Percentiles rank a stretch among this genome's conserved stretches.
Evolutionary conservation across 202 grass and related monocot genomes (phyloP).

Genomic region (Thinopyrum obtusiflorum): DNA sequence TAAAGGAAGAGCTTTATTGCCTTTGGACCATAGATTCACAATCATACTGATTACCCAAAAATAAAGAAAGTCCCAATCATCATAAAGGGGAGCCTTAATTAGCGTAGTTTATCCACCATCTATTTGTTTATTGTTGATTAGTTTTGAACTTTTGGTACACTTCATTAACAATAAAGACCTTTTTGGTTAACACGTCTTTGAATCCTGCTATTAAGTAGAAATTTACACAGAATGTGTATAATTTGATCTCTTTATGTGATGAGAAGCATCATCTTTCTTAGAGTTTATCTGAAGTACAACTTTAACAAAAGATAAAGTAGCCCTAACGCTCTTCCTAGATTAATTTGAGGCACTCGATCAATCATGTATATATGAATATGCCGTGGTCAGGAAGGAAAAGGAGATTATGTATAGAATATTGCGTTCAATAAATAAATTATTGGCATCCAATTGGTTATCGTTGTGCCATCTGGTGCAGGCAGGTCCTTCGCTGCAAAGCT

Average conservation of each 20-base stretch:
- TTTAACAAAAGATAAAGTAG: conserved; percentile 19
- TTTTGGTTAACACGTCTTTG: conserved; percentile 20
- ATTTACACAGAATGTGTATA: background rate
- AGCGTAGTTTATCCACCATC: background rate
- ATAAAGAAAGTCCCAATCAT: conserved; percentile 22
- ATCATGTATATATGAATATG: background rate
- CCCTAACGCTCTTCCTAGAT: background rate
- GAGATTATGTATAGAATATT: background rate
- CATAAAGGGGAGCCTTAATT: background rate
- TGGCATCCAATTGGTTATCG: background rate
- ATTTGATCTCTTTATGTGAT: conserved; percentile 5
- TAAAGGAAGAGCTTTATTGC: background rate
- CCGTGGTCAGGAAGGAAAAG: background rate
- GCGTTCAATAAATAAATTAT: background rate
- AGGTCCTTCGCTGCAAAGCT: conserved; percentile 9
- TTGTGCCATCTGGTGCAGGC: background rate
- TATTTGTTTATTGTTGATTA: background rate
- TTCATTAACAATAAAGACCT: background rate
- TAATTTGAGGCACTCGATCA: background rate
- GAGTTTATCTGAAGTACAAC: background rate
- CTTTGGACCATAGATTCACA: background rate
- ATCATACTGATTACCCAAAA: background rate
- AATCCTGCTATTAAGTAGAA: background rate
- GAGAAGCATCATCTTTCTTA: conserved; percentile 7
- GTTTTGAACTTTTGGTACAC: conserved; percentile 4